These are phyloP conservation scores for Lignosus rhinocerotis DNA, from an alignment of 1,284 basidiomycete genomes.

Conservation along the genomic window DNA sequence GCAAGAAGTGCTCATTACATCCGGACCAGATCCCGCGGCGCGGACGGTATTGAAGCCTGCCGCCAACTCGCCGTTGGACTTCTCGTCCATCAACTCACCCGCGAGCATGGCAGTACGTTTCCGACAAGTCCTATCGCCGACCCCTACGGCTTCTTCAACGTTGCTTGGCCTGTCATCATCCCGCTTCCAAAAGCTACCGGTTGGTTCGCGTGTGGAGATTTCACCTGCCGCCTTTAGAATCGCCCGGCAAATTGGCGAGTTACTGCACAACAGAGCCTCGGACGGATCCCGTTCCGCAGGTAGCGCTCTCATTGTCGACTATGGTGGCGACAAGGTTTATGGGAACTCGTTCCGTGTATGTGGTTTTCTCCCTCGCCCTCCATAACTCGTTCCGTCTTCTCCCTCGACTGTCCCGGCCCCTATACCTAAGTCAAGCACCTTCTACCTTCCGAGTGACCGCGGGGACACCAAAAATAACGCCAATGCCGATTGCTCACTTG, in stretches of 20 bases:
- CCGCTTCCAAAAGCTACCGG: slow-evolving; percentile 66
- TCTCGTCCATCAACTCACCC: slow-evolving; percentile 2
- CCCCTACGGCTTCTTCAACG: slow-evolving; percentile 63
- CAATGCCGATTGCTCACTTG: slow-evolving; percentile 51
- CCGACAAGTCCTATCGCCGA: slow-evolving; percentile 66
- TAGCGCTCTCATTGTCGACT: slow-evolving; percentile 87
- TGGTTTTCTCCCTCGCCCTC: slow-evolving; percentile 5
- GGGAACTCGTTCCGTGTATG: slow-evolving; percentile 81
- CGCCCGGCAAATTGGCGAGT: slow-evolving; percentile 64
- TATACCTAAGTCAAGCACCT: background rate
- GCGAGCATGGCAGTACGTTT: slow-evolving; percentile 42
- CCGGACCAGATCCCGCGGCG: slow-evolving; percentile 32
- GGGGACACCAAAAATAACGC: slow-evolving; percentile 60
- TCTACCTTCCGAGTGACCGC: background rate
- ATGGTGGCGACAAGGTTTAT: slow-evolving; percentile 77
- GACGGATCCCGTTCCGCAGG: slow-evolving; percentile 49
- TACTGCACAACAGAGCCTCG: slow-evolving; percentile 42
- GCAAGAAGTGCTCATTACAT: slow-evolving; percentile 83
- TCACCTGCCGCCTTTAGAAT: slow-evolving; percentile 71
- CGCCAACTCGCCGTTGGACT: slow-evolving; percentile 16
- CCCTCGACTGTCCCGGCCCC: background rate
- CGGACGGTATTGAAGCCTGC: slow-evolving; percentile 28
- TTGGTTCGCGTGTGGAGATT: slow-evolving; percentile 78
- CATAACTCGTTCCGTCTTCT: background rate
- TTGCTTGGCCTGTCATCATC: slow-evolving; percentile 71